Conservation (phyloP, 495 filamentous ascomycete species). For the Glarea lozoyensis region DNA sequence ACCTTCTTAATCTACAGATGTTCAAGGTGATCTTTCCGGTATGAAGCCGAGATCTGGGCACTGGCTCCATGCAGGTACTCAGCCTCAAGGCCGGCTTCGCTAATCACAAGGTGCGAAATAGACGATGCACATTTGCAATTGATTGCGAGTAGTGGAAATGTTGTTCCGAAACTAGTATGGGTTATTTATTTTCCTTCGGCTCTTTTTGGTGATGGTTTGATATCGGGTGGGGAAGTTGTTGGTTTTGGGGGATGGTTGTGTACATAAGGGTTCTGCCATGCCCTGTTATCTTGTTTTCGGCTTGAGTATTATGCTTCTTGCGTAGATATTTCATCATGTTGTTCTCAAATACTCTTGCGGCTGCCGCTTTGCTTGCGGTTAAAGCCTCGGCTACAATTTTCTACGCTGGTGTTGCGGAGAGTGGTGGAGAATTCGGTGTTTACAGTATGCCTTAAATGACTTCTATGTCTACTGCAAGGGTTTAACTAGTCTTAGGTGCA, state of each 20-base stretch:
- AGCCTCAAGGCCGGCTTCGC: too few relatives aligned
- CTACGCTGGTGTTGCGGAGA: constrained; percentile 45
- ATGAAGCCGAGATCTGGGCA: too few relatives aligned
- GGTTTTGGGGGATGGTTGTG: background rate
- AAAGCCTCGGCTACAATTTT: constrained; percentile 38
- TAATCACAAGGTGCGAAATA: too few relatives aligned
- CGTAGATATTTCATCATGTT: background rate
- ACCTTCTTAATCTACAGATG: too few relatives aligned
- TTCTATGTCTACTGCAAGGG: background rate
- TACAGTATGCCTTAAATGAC: constrained; percentile 23
- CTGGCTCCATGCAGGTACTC: too few relatives aligned
- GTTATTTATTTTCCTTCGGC: too few relatives aligned
- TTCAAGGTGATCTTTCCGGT: too few relatives aligned
- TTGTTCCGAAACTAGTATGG: too few relatives aligned
- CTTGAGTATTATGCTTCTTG: background rate
- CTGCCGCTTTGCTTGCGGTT: constrained; percentile 21
- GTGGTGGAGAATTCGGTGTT: constrained; percentile 43
- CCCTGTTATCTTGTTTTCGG: background rate
- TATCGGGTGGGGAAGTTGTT: too few relatives aligned
- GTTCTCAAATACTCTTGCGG: constrained; percentile 5
- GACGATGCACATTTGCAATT: too few relatives aligned
- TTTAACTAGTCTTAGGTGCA: constrained; percentile 4
- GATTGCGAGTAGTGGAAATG: too few relatives aligned
- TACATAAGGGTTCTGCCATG: background rate
- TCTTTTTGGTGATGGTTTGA: too few relatives aligned